Conservation (phyloP, 2,329 filamentous ascomycete species). For the Sclerotinia subarctica region DNA sequence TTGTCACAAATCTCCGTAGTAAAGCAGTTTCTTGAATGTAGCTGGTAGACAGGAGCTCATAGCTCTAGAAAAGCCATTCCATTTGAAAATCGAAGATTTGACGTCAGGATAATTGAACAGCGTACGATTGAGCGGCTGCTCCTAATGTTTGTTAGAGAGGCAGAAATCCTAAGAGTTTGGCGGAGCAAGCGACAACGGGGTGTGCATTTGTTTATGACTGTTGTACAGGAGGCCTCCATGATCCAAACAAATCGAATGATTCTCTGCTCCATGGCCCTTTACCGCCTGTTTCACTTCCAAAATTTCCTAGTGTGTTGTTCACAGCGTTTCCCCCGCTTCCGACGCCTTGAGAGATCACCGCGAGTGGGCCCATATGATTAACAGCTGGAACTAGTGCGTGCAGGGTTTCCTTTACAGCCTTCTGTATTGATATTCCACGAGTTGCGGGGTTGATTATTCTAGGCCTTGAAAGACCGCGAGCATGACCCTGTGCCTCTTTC, state of each 20-base stretch:
- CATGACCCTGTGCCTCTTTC: background rate
- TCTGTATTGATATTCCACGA: slow-evolving; percentile 32
- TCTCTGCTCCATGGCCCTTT: slow-evolving; percentile 40
- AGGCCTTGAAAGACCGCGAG: slow-evolving; percentile 21
- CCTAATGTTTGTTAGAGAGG: background rate
- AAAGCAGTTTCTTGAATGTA: background rate
- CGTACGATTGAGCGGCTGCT: background rate
- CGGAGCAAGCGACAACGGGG: background rate
- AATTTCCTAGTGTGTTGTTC: background rate
- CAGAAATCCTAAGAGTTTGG: background rate
- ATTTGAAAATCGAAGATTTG: background rate
- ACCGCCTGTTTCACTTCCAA: background rate
- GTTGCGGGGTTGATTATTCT: slow-evolving; percentile 34
- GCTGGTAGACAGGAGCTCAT: background rate
- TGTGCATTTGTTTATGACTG: slow-evolving; percentile 8
- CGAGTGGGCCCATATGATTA: slow-evolving; percentile 24
- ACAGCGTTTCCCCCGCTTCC: slow-evolving; percentile 9
- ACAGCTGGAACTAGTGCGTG: slow-evolving; percentile 20
- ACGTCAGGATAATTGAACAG: background rate
- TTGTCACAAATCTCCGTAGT: background rate
- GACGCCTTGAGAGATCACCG: background rate
- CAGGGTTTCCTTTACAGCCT: slow-evolving; percentile 28
- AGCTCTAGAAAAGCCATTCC: background rate
- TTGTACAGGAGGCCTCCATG: slow-evolving; percentile 29
- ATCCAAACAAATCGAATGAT: slow-evolving; percentile 39